Percentiles rank a stretch among this genome's conserved stretches.
phyloP scores from a whole-genome alignment of 257 asterid species.

The Forsythia viridissima region DNA sequence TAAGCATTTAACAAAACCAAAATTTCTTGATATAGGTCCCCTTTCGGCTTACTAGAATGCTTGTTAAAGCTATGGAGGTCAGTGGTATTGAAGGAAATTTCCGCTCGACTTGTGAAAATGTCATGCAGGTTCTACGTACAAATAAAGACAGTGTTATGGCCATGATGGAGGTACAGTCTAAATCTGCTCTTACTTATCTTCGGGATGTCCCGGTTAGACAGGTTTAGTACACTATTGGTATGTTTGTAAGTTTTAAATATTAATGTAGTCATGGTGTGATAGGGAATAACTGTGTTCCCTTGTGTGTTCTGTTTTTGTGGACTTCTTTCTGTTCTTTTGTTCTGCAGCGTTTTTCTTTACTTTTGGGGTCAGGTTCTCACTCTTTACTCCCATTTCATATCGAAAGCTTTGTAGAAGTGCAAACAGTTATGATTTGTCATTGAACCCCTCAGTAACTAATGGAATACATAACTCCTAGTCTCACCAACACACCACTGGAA shows the following conservation, averaged over 20 bases:
- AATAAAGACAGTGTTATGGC: slow-evolving; percentile 98
- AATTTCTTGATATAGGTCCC: slow-evolving; percentile 73
- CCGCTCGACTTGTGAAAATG: slow-evolving; percentile 96
- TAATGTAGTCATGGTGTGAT: background rate
- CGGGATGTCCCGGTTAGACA: background rate
- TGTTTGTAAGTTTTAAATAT: background rate
- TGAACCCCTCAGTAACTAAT: too few species aligned
- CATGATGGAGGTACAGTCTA: slow-evolving; percentile 90
- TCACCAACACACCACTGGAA: too few species aligned
- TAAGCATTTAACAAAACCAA: background rate
- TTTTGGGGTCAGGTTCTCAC: too few species aligned
- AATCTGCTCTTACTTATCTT: slow-evolving; percentile 2
- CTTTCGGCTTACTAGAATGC: slow-evolving; percentile 99
- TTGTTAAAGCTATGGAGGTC: slow-evolving; percentile 99
- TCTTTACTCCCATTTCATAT: background rate
- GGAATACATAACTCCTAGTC: too few species aligned
- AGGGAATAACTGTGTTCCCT: background rate
- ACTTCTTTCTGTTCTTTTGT: too few species aligned
- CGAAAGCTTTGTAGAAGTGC: background rate
- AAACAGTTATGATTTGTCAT: too few species aligned
- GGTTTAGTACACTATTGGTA: background rate
- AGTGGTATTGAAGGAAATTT: slow-evolving; percentile 99
- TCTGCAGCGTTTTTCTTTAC: too few species aligned
- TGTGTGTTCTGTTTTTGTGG: background rate
- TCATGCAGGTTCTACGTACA: slow-evolving; percentile 95